Percentiles rank a stretch among this genome's conserved stretches.
Evolutionary conservation across 371 early-diverging fungal species (phyloP).

Genomic region (Apophysomyces trapeziformis): DNA sequence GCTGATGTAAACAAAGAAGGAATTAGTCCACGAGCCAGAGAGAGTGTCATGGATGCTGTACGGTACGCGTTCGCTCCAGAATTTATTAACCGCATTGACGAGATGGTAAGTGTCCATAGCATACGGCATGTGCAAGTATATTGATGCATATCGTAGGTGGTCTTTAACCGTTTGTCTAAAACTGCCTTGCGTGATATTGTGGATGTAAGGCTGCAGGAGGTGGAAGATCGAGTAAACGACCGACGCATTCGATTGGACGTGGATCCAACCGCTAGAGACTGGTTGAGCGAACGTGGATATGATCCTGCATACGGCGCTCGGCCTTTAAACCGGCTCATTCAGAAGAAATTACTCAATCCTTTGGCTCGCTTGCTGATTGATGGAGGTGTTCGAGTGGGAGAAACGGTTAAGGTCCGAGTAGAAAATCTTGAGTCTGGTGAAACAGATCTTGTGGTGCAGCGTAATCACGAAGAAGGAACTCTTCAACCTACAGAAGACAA

Average conservation of each 20-base stretch:
- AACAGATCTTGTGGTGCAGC: constrained; percentile 36
- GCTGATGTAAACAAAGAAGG: constrained; percentile 50
- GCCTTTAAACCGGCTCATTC: constrained; percentile 82
- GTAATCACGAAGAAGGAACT: constrained; percentile 46
- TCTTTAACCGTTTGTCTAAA: constrained; percentile 71
- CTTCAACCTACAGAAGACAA: constrained; percentile 27
- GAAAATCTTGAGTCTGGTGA: constrained; percentile 32
- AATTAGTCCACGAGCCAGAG: constrained; percentile 41
- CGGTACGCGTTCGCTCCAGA: constrained; percentile 86
- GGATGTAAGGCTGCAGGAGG: constrained; percentile 74
- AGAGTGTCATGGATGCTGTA: constrained; percentile 73
- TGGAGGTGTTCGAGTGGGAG: constrained; percentile 73
- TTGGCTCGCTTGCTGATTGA: constrained; percentile 80
- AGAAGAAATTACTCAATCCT: constrained; percentile 82
- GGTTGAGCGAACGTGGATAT: constrained; percentile 81
- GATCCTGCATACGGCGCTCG: constrained; percentile 90
- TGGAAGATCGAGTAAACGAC: constrained; percentile 77
- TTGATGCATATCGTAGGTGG: constrained; percentile 34
- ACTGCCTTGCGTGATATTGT: constrained; percentile 76
- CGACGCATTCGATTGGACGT: constrained; percentile 77
- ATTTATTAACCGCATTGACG: constrained; percentile 92
- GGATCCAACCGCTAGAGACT: constrained; percentile 70
- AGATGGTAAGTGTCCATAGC: constrained; percentile 47
- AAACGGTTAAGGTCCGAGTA: constrained; percentile 57
- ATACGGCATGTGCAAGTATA: neutral